Base-by-base conservation (phyloP, 2,329 filamentous ascomycete genomes). In the Hyphodiscus sp. region DNA sequence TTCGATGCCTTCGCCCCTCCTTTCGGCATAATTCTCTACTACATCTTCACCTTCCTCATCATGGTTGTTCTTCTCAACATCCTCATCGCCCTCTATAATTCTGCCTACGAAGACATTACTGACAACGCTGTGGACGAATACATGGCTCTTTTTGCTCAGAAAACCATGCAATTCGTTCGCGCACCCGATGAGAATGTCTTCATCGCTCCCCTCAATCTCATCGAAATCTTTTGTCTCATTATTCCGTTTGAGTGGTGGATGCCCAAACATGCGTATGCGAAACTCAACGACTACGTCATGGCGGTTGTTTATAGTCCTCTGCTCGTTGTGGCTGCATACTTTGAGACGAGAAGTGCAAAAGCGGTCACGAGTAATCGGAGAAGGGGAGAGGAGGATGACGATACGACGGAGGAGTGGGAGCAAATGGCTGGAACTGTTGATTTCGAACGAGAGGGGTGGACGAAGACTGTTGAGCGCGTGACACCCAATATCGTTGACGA, bases 111-210 rank as follows among this genome's bases (percentile, higher is more conserved):
- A 63, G 85, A 88, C 69, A 86, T 89, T 55, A 87, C 85, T 23
- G 81, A 80, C 44, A 87, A 99, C 66, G 91, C 94, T 4, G 87
- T 90, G 60, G 94, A 99, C 69, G 94, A 99, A 70, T 99, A 91
- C 71, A 85, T 99, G 68, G 92, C 91, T 0, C 80, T 97, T 2
- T 96, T 96, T 71, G 81, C 89, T 0, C 88, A 95, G 62, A 96
- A 96, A 72, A 96, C 94, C 0, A 89, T 97, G 80, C 91, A 95
- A 65, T 99, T 96, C 65, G 89, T 97, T 18, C 89, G 94, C 47
- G 94, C 94, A 0, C 94, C 94, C 0, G 94, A 99, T 64, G 94
- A 99, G 70, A 99, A 99, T 63, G 94, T 99, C 52, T 99, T 94
- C 72, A 96, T 99, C 65, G 85, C 94, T 0, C 94, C 94, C 0